These are phyloP conservation scores for Diutina siamensis DNA, from an alignment of 1,139 yeast genomes.

Conservation along the genomic window DNA sequence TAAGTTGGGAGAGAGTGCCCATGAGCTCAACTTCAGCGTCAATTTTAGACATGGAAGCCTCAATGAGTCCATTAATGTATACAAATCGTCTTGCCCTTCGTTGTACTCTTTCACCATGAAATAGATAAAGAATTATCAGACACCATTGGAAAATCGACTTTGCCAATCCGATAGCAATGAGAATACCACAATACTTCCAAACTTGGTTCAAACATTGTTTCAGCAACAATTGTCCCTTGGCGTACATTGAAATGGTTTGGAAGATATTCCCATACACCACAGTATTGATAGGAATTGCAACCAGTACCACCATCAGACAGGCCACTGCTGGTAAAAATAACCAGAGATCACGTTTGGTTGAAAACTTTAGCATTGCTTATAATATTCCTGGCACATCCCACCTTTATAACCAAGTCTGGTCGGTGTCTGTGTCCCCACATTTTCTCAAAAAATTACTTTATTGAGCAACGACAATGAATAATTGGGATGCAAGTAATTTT, in stretches of 20 bases:
- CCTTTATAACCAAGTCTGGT: background rate
- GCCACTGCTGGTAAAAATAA: background rate
- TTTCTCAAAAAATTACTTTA: background rate
- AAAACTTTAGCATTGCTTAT: background rate
- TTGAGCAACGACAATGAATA: background rate
- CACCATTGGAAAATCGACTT: constrained; percentile 42
- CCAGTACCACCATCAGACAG: constrained; percentile 1
- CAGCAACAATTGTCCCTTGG: constrained; percentile 6
- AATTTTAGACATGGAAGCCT: constrained; percentile 41
- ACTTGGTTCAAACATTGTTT: constrained; percentile 16
- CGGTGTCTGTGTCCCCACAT: background rate
- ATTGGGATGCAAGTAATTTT: no score
- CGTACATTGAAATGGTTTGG: constrained; percentile 26
- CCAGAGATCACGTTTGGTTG: background rate
- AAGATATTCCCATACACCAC: constrained; percentile 59
- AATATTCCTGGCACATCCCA: background rate
- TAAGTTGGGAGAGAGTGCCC: constrained; percentile 56
- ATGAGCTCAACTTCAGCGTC: constrained; percentile 42
- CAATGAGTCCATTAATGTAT: constrained; percentile 22
- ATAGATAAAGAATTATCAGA: constrained; percentile 52
- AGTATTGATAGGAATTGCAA: constrained; percentile 43
- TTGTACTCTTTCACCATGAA: constrained; percentile 64
- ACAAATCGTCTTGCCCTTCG: constrained; percentile 39
- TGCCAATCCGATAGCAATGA: constrained; percentile 47
- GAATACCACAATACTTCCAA: constrained; percentile 36